These are phyloP conservation scores for Puccinia horiana DNA, from an alignment of 1,284 basidiomycete species.

Conservation along the genomic window DNA sequence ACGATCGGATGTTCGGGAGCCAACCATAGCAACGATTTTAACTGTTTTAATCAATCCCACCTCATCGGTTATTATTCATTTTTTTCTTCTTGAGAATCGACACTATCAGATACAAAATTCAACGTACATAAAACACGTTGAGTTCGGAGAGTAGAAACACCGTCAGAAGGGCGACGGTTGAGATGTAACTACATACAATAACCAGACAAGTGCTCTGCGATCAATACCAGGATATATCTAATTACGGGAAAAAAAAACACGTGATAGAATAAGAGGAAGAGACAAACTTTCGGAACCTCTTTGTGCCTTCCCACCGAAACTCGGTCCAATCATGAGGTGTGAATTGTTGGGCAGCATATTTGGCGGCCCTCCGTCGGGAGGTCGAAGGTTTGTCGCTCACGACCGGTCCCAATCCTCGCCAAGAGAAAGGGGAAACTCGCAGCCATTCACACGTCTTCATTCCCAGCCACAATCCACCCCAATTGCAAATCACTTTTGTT, in stretches of 20 bases:
- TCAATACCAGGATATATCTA: too few relatives aligned
- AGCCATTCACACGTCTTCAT: conserved; percentile 77
- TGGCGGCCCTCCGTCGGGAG: conserved; percentile 72
- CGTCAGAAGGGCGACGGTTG: conserved; percentile 71
- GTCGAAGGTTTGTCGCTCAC: conserved; percentile 67
- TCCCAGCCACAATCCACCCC: conserved; percentile 78
- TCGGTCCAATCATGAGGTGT: conserved; percentile 81
- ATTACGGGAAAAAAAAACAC: neutral
- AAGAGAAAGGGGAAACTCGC: conserved; percentile 65
- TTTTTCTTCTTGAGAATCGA: too few relatives aligned
- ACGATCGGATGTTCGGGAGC: conserved; percentile 80
- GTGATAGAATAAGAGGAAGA: neutral
- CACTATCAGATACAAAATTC: neutral
- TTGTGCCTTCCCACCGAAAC: conserved; percentile 80
- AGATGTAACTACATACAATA: conserved; percentile 67
- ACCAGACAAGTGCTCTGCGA: too few relatives aligned
- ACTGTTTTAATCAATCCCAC: neutral
- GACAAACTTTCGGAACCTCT: conserved; percentile 66
- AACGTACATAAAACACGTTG: conserved; percentile 60
- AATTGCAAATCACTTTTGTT: conserved; percentile 69
- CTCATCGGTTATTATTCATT: neutral
- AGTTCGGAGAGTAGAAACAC: conserved; percentile 79
- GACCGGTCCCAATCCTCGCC: conserved; percentile 58
- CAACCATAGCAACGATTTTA: conserved; percentile 75
- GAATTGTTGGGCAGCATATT: conserved; percentile 74